A percentile compares a stretch with the other conserved stretches of the same genome.
phyloP scores from a whole-genome alignment of 345 rosid species.

The Pistacia atlantica region DNA sequence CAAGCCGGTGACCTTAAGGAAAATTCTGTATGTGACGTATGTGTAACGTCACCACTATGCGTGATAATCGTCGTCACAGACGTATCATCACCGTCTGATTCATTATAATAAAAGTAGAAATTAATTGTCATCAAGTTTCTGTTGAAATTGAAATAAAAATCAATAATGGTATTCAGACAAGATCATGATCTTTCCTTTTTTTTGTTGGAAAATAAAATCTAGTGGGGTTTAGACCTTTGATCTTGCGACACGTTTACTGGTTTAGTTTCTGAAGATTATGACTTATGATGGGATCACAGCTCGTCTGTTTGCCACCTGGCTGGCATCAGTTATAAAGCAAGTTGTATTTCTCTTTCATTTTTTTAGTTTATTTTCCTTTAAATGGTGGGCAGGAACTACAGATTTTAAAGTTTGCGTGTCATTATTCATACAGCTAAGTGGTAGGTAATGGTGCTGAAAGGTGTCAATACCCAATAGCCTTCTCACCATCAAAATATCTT shows the following conservation, averaged over 20 bases:
- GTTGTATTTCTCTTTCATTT: neutral
- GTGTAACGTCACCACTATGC: neutral
- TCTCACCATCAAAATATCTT: neutral
- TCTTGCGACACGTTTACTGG: neutral
- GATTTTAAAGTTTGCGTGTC: neutral
- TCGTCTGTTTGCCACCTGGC: conserved; percentile 11
- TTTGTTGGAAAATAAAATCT: neutral
- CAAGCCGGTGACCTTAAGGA: neutral
- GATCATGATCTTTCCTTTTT: neutral
- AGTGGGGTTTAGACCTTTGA: neutral
- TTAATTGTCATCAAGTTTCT: neutral
- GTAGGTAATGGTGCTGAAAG: neutral
- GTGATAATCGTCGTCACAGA: neutral
- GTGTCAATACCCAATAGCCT: neutral
- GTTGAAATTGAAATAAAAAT: neutral
- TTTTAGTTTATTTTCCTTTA: neutral
- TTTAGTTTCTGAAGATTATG: neutral
- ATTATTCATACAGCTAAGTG: neutral
- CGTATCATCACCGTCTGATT: neutral
- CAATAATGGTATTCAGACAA: neutral
- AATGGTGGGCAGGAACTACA: neutral
- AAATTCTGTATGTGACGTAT: neutral
- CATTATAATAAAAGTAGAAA: neutral
- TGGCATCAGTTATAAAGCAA: neutral
- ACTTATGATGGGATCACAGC: neutral